These are phyloP conservation scores for Didymella lethalis DNA, from an alignment of 2,329 filamentous ascomycete genomes.

Conservation along the genomic window DNA sequence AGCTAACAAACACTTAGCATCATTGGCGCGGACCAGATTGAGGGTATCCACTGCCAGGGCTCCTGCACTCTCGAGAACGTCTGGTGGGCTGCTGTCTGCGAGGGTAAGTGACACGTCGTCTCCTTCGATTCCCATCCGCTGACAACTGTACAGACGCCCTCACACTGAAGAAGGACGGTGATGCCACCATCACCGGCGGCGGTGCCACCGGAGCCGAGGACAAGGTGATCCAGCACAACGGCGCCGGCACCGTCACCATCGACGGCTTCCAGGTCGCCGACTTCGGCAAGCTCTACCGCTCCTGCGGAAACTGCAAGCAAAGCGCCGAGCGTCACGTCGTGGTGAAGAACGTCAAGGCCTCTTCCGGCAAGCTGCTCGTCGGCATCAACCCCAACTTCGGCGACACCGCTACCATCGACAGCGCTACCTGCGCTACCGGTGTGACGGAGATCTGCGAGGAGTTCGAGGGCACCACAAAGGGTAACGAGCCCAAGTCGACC, in stretches of 20 bases:
- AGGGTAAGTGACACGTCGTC: constrained; percentile 28
- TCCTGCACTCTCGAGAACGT: constrained; percentile 57
- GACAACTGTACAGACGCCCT: constrained; percentile 39
- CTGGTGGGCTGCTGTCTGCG: constrained; percentile 52
- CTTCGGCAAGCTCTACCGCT: constrained; percentile 53
- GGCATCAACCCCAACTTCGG: constrained; percentile 62
- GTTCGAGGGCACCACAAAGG: constrained; percentile 29
- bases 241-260: constrained; percentile 47
- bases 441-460: constrained; percentile 36
- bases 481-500: constrained; percentile 30
- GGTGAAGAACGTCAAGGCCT: constrained; percentile 53
- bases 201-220: constrained; percentile 48
- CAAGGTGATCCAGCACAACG: constrained; percentile 54
- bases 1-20: constrained; percentile 48
- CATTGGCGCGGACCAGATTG: constrained; percentile 59
- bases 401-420: constrained; percentile 52
- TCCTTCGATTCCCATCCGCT: background rate
- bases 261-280: constrained; percentile 40
- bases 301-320: constrained; percentile 58
- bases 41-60: constrained; percentile 46
- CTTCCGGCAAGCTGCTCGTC: constrained; percentile 52
- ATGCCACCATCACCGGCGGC: constrained; percentile 50
- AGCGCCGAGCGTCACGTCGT: constrained; percentile 52
- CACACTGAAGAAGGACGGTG: constrained; percentile 42
- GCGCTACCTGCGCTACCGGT: constrained; percentile 27